phyloP scores from a whole-genome alignment of 495 filamentous ascomycete genomes.

The Parathielavia appendiculata region DNA sequence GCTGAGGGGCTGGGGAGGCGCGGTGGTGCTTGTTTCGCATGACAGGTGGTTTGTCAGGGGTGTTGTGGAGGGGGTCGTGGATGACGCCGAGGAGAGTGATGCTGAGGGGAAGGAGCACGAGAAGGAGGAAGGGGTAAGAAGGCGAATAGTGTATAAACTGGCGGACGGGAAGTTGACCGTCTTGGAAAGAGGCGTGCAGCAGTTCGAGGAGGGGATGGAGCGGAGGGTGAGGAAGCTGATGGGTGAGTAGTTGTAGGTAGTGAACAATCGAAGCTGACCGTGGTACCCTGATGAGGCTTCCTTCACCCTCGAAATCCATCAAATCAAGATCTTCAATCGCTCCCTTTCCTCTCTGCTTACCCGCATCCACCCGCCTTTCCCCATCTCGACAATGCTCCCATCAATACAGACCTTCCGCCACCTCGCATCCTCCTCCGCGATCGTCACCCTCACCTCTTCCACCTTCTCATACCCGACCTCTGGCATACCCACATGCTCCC shows the following conservation, averaged over 20 bases:
- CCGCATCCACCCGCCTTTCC: slow-evolving; percentile 65
- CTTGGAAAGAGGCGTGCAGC: slow-evolving; percentile 53
- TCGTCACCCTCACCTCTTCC: slow-evolving; percentile 57
- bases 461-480: slow-evolving; percentile 62
- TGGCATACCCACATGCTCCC: slow-evolving; percentile 56
- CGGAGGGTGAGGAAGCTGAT: slow-evolving; percentile 51
- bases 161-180: slow-evolving; percentile 52
- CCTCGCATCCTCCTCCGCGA: slow-evolving; percentile 56
- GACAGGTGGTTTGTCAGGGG: slow-evolving; percentile 69
- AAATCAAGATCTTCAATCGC: slow-evolving; percentile 35
- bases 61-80: slow-evolving; percentile 60
- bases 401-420: slow-evolving; percentile 88
- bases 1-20: slow-evolving; percentile 61
- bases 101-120: slow-evolving; percentile 43
- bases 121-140: slow-evolving; percentile 35
- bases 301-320: not conserved
- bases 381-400: slow-evolving; percentile 72
- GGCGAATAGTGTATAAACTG: slow-evolving; percentile 57
- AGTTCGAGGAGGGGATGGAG: slow-evolving; percentile 61
- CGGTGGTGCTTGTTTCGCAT: slow-evolving; percentile 67
- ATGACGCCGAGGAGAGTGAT: slow-evolving; percentile 48
- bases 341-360: slow-evolving; percentile 37
- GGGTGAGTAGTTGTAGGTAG: not conserved
- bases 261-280: too few species aligned
- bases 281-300: not conserved